phyloP scores from a whole-genome alignment of 2,329 filamentous ascomycete genomes.

The Coniochaeta prunicola region DNA sequence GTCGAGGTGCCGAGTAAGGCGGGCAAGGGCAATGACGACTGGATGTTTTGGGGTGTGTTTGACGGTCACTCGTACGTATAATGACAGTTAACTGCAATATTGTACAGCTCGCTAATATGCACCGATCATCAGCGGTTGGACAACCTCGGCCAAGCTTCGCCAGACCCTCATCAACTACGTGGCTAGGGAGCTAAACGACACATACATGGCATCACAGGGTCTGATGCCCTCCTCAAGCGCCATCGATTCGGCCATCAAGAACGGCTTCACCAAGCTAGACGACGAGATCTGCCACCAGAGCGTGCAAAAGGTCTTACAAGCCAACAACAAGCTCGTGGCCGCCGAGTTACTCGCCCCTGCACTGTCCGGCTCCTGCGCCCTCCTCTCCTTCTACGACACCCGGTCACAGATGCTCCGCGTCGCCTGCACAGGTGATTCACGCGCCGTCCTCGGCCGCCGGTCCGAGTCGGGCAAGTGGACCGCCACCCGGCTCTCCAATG shows the following conservation, averaged over 20 bases:
- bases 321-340: constrained; percentile 81
- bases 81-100: too few relatives aligned
- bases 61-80: constrained; percentile 83
- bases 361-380: constrained; percentile 91
- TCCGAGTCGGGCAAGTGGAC: constrained; percentile 80
- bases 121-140: constrained; percentile 80
- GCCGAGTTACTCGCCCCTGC: constrained; percentile 89
- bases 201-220: constrained; percentile 67
- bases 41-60: constrained; percentile 99
- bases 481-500: constrained; percentile 80
- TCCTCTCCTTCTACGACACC: constrained; percentile 94
- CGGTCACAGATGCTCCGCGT: constrained; percentile 81
- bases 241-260: constrained; percentile 87
- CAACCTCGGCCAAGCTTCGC: constrained; percentile 90
- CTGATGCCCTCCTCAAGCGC: constrained; percentile 68
- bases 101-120: background rate
- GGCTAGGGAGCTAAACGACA: constrained; percentile 83
- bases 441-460: constrained; percentile 82
- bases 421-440: constrained; percentile 92
- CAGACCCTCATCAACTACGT: constrained; percentile 90
- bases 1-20: constrained; percentile 71
- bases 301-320: constrained; percentile 83
- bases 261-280: constrained; percentile 80
- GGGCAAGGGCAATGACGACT: constrained; percentile 61
- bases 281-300: constrained; percentile 92